Evolutionary conservation across 2,329 filamentous ascomycete species (phyloP).

Genomic region (Nakataea oryzae): DNA sequence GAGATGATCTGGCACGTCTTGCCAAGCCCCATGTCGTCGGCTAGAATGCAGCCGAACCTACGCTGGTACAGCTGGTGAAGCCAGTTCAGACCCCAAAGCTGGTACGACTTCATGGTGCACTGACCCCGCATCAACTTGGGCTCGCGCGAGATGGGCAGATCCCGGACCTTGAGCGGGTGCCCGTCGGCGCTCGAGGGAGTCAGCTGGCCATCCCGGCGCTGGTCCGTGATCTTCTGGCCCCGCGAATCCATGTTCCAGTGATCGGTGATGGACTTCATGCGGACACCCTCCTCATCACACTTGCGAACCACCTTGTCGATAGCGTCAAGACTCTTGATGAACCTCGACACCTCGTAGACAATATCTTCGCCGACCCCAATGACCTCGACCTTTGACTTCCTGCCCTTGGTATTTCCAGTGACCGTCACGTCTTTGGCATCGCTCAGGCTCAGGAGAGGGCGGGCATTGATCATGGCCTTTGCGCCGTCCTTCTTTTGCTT

Average conservation of each 20-base stretch:
- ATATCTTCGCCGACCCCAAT: slow-evolving; percentile 41
- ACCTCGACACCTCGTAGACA: slow-evolving; percentile 49
- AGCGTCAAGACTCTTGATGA: slow-evolving; percentile 69
- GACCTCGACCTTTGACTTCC: slow-evolving; percentile 25
- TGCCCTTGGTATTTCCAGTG: slow-evolving; percentile 23
- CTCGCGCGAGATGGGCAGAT: slow-evolving; percentile 45
- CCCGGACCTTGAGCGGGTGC: slow-evolving; percentile 18
- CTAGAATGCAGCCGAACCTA: slow-evolving; percentile 77
- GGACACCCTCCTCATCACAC: slow-evolving; percentile 62
- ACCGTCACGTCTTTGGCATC: slow-evolving; percentile 56
- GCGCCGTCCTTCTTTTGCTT: slow-evolving; percentile 57
- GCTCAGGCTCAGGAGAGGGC: slow-evolving; percentile 61
- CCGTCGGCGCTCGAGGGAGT: slow-evolving; percentile 27
- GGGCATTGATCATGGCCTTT: slow-evolving; percentile 56
- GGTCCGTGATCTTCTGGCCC: slow-evolving; percentile 25
- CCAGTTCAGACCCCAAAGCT: slow-evolving; percentile 93
- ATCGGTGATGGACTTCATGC: slow-evolving; percentile 33
- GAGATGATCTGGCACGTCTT: slow-evolving; percentile 97
- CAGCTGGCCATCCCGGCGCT: slow-evolving; percentile 10
- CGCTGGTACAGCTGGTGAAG: slow-evolving; percentile 73
- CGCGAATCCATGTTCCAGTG: slow-evolving; percentile 38
- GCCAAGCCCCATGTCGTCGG: slow-evolving; percentile 93
- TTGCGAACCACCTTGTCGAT: slow-evolving; percentile 72
- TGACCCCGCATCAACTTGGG: slow-evolving; percentile 68
- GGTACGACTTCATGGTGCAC: slow-evolving; percentile 80